Conservation (phyloP, 768 basidiomycete genomes). For the Wakefieldia striispora region DNA sequence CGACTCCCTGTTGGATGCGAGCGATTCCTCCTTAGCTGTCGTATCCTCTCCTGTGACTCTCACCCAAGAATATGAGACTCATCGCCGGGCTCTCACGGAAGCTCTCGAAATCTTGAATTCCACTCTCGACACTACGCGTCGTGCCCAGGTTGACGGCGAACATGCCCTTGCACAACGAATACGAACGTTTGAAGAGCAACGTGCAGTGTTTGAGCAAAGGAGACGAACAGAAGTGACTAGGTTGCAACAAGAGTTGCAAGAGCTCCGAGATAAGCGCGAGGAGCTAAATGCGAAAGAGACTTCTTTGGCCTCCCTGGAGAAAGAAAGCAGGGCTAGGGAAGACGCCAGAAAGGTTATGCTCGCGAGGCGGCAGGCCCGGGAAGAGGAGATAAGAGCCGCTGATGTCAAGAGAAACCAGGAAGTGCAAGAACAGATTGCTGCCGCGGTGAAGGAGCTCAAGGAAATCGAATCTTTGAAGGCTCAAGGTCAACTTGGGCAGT, state of each 20-base stretch:
- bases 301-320: slow-evolving; percentile 18
- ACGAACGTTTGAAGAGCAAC: slow-evolving; percentile 15
- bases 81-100: slow-evolving; percentile 7
- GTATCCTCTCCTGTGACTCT: slow-evolving; percentile 1
- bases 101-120: slow-evolving; percentile 12
- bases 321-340: slow-evolving; percentile 26
- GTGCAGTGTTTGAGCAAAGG: slow-evolving; percentile 20
- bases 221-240: slow-evolving; percentile 18
- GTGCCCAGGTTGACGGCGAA: slow-evolving; percentile 17
- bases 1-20: background rate
- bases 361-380: slow-evolving; percentile 23
- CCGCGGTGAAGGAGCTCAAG: slow-evolving; percentile 18
- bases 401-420: slow-evolving; percentile 17
- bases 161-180: slow-evolving; percentile 9
- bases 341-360: slow-evolving; percentile 17
- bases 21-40: background rate
- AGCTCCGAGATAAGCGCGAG: slow-evolving; percentile 17
- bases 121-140: slow-evolving; percentile 4
- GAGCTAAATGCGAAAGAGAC: slow-evolving; percentile 20
- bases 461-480: slow-evolving; percentile 8
- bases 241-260: slow-evolving; percentile 19
- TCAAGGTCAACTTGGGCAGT: slow-evolving; percentile 1
- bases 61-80: slow-evolving; percentile 10
- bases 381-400: slow-evolving; percentile 22
- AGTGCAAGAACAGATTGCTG: slow-evolving; percentile 17